Base-by-base conservation (phyloP, 2,329 filamentous ascomycete genomes). In the Pestalotiopsis sp. region DNA sequence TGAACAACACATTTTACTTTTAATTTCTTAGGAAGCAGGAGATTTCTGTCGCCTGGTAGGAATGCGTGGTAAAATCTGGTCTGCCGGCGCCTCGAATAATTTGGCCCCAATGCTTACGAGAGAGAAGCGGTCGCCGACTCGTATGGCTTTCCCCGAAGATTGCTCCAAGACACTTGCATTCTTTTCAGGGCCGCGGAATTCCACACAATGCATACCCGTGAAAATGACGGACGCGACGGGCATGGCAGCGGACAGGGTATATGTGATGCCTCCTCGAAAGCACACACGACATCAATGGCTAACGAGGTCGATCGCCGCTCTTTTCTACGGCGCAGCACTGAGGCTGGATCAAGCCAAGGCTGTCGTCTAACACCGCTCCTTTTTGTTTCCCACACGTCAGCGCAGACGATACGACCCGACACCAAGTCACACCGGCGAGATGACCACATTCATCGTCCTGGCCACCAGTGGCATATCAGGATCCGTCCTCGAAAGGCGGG, bases 41-140 rank as follows among this genome's bases (percentile, higher is more conserved):
- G 23, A 63, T 62, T 52, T 67, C 65, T 57, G 65, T 20, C 57
- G 39, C 25, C 65, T 63, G 25, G 65, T 5, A 55, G 65, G 65
- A 67, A 67, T 63, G 57, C 31, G 57, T n/a, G 49, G 57, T 39
- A 58, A 38, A 14, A 9, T 20, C 17, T 36, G 45, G 45, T 52
- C 45, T 52, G 45, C 45, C 45, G n/a, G 45, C 17, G 20, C 17
- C 23, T 36, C 20, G 14, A 25, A 49, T 25, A 12, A 14, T 25
- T 65, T 65, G 39, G 41, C 41, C 20, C 17, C 39, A 20, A 17
- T 13, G 60, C 31, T 38, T 17, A 36, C 31, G 12, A 20, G 60
- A 17, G n/a, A 36, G 60, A 9, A 36, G 31, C 31, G 25, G 27
- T 25, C 60, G 9, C 31, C 31, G 25, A 39, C 38, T 41, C 23